These are phyloP conservation scores for Chlorophyllum brunneum DNA, from an alignment of 768 basidiomycete genomes.

Conservation along the genomic window DNA sequence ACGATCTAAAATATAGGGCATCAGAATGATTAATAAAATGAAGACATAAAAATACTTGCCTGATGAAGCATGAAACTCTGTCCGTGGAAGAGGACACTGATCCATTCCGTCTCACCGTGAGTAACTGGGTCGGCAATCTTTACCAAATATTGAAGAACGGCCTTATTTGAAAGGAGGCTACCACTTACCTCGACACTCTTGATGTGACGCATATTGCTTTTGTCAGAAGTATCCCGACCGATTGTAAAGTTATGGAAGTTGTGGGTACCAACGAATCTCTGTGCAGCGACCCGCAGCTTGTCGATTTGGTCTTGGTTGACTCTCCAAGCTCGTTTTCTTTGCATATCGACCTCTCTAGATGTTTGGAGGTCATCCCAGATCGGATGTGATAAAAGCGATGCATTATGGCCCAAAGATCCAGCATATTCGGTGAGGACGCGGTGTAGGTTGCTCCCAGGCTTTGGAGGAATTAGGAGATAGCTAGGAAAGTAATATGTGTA, in stretches of 20 bases:
- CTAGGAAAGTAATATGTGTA: slow-evolving; percentile 98
- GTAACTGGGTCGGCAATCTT: slow-evolving; percentile 85
- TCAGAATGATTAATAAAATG: background rate
- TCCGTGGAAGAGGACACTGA: slow-evolving; percentile 89
- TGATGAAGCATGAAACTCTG: slow-evolving; percentile 99
- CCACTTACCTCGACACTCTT: slow-evolving; percentile 70
- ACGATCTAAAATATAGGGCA: slow-evolving; percentile 41
- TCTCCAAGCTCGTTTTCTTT: slow-evolving; percentile 73
- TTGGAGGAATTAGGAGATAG: slow-evolving; percentile 89
- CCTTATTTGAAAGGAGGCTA: background rate
- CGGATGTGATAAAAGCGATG: slow-evolving; percentile 33
- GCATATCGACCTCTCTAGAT: slow-evolving; percentile 53
- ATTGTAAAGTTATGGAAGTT: slow-evolving; percentile 99
- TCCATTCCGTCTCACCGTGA: slow-evolving; percentile 91
- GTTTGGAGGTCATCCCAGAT: slow-evolving; percentile 56
- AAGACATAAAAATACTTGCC: slow-evolving; percentile 41
- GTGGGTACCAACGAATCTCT: slow-evolving; percentile 81
- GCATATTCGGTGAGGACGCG: slow-evolving; percentile 22
- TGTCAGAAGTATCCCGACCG: slow-evolving; percentile 78
- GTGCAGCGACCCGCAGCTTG: slow-evolving; percentile 49
- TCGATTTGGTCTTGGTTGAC: slow-evolving; percentile 49
- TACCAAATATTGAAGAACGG: background rate
- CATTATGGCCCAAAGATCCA: slow-evolving; percentile 20
- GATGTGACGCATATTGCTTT: slow-evolving; percentile 83
- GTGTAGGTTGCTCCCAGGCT: slow-evolving; percentile 63